Conservation (phyloP, 352 stramenopile species). For the Blastocystis sp. region DNA sequence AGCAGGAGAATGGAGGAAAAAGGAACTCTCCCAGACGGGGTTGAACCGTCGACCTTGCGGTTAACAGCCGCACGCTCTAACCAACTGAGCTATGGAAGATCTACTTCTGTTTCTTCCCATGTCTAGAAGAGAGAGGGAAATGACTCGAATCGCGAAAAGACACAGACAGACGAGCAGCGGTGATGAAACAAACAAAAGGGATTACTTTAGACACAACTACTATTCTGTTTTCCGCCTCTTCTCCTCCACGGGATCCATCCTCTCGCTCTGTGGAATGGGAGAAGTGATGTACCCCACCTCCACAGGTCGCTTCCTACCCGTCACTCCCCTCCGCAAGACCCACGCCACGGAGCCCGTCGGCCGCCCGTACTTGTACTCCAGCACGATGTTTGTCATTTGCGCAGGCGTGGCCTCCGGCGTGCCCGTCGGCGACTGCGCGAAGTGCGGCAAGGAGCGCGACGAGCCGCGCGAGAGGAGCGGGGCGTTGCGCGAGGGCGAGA, state of each 20-base stretch:
- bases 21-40: no score
- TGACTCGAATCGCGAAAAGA: no score
- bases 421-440: neutral
- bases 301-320: neutral
- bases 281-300: neutral
- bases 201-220: neutral
- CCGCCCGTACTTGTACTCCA: neutral
- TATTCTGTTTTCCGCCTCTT: neutral
- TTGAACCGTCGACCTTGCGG: no score
- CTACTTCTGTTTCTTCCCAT: no score
- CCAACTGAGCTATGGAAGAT: no score
- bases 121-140: no score
- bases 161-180: no score
- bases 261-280: neutral
- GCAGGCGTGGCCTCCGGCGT: neutral
- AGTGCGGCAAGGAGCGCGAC: neutral
- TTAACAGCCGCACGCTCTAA: no score
- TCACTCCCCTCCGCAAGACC: neutral
- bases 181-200: no score
- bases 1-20: no score
- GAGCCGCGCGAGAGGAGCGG: neutral
- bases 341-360: neutral
- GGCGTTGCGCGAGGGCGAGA: neutral
- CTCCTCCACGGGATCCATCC: neutral
- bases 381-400: neutral